Conservation (phyloP, 2,329 filamentous ascomycete genomes). For the Drechslerella stenobrocha region DNA sequence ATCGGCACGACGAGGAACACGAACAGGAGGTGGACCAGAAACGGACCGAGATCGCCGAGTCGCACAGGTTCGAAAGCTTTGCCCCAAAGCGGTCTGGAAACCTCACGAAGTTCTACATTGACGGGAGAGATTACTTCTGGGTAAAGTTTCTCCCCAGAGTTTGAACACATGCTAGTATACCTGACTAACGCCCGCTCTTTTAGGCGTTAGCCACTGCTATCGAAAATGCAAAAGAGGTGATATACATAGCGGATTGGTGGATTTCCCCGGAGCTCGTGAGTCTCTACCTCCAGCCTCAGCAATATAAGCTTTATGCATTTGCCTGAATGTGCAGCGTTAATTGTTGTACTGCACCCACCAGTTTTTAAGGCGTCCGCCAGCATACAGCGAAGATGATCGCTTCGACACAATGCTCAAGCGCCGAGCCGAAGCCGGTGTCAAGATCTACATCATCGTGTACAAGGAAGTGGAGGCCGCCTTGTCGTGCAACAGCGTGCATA, state of each 20-base stretch:
- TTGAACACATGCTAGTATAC: conserved; percentile 48
- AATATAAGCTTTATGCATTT: conserved; percentile 1
- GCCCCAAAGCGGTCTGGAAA: conserved; percentile 86
- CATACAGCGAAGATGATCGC: conserved; percentile 79
- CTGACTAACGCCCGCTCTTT: conserved; percentile 53
- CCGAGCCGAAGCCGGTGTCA: conserved; percentile 85
- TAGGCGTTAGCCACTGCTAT: conserved; percentile 77
- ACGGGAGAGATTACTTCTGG: conserved; percentile 94
- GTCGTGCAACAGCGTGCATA: conserved; percentile 90
- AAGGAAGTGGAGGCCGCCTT: conserved; percentile 79
- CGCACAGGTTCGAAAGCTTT: conserved; percentile 84
- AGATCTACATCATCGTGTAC: conserved; percentile 92
- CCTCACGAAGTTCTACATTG: conserved; percentile 93
- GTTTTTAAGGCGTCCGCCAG: conserved; percentile 81
- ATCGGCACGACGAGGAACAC: conserved; percentile 91
- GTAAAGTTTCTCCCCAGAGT: conserved; percentile 53
- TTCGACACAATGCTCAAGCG: conserved; percentile 85
- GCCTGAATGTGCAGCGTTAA: too few relatives aligned
- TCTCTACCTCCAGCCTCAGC: not conserved
- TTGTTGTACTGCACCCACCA: too few relatives aligned
- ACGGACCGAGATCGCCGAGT: conserved; percentile 69
- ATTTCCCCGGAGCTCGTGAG: conserved; percentile 73
- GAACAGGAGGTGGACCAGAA: conserved; percentile 82
- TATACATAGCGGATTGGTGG: conserved; percentile 99
- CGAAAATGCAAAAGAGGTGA: conserved; percentile 86